phyloP scores from a whole-genome alignment of 2,329 filamentous ascomycete genomes.

The Ceratocystis eucalypticola region DNA sequence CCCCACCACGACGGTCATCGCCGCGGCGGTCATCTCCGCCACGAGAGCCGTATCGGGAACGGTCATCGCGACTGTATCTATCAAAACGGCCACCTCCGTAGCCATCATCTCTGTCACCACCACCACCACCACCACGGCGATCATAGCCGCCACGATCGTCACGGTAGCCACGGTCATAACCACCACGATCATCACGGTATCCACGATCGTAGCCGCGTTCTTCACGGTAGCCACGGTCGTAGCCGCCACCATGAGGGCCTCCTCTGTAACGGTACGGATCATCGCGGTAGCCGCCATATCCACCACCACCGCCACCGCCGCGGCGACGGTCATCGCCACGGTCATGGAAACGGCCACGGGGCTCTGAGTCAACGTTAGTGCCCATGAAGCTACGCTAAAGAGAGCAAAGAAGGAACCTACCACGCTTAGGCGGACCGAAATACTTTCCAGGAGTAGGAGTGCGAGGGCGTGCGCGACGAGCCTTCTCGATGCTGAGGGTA shows the following conservation, averaged over 20 bases:
- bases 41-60: constrained; percentile 27
- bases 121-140: constrained; percentile 35
- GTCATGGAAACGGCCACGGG: constrained; percentile 35
- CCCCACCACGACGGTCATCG: constrained; percentile 30
- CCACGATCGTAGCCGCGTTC: constrained; percentile 35
- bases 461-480: constrained; percentile 82
- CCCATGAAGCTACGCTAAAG: neutral
- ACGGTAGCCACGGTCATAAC: constrained; percentile 27
- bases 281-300: constrained; percentile 37
- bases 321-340: constrained; percentile 54
- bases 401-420: constrained; percentile 39
- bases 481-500: constrained; percentile 97
- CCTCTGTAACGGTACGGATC: constrained; percentile 46
- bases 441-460: constrained; percentile 98
- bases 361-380: constrained; percentile 23
- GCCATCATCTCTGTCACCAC: constrained; percentile 29
- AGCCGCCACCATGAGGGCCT: constrained; percentile 33
- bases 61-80: constrained; percentile 25
- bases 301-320: constrained; percentile 39
- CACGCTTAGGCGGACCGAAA: constrained; percentile 95
- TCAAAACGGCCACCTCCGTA: constrained; percentile 27
- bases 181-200: constrained; percentile 38
- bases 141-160: constrained; percentile 34
- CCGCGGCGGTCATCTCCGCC: constrained; percentile 25
- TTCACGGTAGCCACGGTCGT: constrained; percentile 38